These are phyloP conservation scores for Fragaria iinumae DNA, from an alignment of 306 rosid genomes.

Conservation along the genomic window DNA sequence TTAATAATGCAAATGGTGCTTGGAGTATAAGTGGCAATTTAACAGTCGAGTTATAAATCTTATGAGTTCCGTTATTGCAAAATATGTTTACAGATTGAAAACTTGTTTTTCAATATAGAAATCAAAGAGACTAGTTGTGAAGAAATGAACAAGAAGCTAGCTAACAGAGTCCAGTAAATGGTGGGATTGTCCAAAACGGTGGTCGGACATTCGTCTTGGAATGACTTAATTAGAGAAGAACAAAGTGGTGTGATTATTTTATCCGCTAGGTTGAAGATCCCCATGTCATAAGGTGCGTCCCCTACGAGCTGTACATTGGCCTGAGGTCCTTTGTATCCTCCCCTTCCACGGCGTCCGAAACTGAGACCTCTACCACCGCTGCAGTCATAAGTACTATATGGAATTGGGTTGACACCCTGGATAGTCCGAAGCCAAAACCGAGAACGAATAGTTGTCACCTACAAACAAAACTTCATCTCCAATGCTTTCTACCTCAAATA, in stretches of 20 bases:
- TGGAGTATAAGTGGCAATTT: not conserved
- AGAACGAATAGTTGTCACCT: not conserved
- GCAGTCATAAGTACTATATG: slow-evolving; percentile 45
- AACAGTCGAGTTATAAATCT: not conserved
- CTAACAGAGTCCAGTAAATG: not conserved
- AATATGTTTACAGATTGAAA: no score
- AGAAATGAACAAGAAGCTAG: not conserved
- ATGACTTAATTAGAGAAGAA: not conserved
- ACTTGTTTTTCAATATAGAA: no score
- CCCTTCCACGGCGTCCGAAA: slow-evolving; percentile 88
- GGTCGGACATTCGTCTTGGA: not conserved
- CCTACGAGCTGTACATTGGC: slow-evolving; percentile 36
- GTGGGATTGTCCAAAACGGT: not conserved
- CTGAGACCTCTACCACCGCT: slow-evolving; percentile 69
- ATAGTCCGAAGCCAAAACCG: slow-evolving; percentile 1
- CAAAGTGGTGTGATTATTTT: not conserved
- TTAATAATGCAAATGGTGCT: not conserved
- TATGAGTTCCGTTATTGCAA: not conserved
- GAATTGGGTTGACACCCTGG: not conserved
- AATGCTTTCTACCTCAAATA: not conserved
- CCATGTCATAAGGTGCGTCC: not conserved
- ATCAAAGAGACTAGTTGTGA: not conserved
- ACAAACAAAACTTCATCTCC: not conserved
- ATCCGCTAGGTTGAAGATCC: not conserved
- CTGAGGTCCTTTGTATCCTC: slow-evolving; percentile 63